Evolutionary conservation across 2,329 filamentous ascomycete genomes (phyloP).

Genomic region (Davidsoniella australis): DNA sequence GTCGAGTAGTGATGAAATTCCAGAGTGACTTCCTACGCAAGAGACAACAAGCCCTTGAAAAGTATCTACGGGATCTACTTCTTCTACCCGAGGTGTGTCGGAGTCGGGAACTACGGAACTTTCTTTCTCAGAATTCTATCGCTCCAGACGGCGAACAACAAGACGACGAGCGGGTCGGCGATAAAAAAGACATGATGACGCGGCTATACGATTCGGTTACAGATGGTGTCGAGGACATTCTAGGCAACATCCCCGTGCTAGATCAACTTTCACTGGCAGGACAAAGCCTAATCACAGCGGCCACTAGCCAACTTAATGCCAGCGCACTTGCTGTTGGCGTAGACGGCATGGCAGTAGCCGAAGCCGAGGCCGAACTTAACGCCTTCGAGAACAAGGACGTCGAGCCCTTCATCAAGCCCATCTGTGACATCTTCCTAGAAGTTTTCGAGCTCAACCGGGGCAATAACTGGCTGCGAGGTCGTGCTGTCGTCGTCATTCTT

Average conservation of each 20-base stretch:
- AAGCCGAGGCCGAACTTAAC: slow-evolving; percentile 85
- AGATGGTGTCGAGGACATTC: slow-evolving; percentile 93
- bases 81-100: slow-evolving; percentile 84
- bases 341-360: slow-evolving; percentile 38
- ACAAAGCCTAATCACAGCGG: slow-evolving; percentile 74
- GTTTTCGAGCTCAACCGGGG: slow-evolving; percentile 86
- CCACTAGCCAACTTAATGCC: slow-evolving; percentile 44
- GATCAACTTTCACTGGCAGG: slow-evolving; percentile 87
- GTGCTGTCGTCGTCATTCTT: slow-evolving; percentile 87
- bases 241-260: slow-evolving; percentile 87
- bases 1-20: slow-evolving; percentile 88
- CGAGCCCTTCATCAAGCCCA: slow-evolving; percentile 94
- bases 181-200: slow-evolving; percentile 76
- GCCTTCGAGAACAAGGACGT: slow-evolving; percentile 81
- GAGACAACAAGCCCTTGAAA: slow-evolving; percentile 64
- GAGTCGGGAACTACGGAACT: slow-evolving; percentile 78
- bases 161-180: slow-evolving; percentile 30
- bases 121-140: slow-evolving; percentile 76
- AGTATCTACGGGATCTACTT: slow-evolving; percentile 67
- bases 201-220: slow-evolving; percentile 92
- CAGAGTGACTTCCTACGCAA: slow-evolving; percentile 93
- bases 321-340: slow-evolving; percentile 32
- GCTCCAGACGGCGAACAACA: slow-evolving; percentile 36
- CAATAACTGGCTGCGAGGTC: slow-evolving; percentile 91
- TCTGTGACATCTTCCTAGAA: slow-evolving; percentile 93